Base-by-base conservation (phyloP, 2,329 filamentous ascomycete species). In the Cladosporium halotolerans region DNA sequence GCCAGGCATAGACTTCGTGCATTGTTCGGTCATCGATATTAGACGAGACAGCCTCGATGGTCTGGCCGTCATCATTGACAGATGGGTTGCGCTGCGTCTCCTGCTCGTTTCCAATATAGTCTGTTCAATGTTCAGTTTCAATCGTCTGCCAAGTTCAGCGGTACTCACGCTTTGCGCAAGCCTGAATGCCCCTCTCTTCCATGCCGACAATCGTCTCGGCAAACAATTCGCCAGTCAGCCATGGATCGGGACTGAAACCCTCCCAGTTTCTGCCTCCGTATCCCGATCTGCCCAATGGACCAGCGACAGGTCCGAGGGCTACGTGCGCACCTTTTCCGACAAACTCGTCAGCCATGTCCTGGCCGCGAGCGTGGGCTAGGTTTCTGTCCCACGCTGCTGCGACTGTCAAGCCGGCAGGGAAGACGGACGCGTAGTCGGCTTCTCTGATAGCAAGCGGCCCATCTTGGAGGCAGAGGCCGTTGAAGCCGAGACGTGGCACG, bases 151-250 rank as follows among this genome's bases (percentile, higher is more conserved):
- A 11, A 14, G 11, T 11, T 4, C 5, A 36, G 70, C 55, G 75
- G 2, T 76, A 74, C 54, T 79, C 78, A 65, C 49, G 67, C 66
- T 62, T 79, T 70, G 58, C 77, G 68, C 32, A 75, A 72, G 52
- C 66, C 57, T 53, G 78, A 65, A 19, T 73, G 71, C 56, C 75
- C 62, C 18, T 66, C 63, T 52, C 73, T 71, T 36, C 72, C 67
- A 46, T 70, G 11, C 75, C 74, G 46, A 64, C 57, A 38, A 79
- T 70, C 3, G 75, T 74, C 53, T 76, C 64, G 7, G 19, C 51
- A 16, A 3, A 86, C 85, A 10, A 86, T 88, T 52, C 95, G 76
- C 13, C 86, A 89, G 67, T 93, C 87, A 0, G 96, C 55, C 77
- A 79, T 0, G 76, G 74, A 57, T 79, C 76, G 7, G 70, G 66